A percentile compares a stretch with the other conserved stretches of the same genome.
Evolutionary conservation across 176 grass and related monocot species (phyloP).

Genomic region (Aegilops sharonensis): DNA sequence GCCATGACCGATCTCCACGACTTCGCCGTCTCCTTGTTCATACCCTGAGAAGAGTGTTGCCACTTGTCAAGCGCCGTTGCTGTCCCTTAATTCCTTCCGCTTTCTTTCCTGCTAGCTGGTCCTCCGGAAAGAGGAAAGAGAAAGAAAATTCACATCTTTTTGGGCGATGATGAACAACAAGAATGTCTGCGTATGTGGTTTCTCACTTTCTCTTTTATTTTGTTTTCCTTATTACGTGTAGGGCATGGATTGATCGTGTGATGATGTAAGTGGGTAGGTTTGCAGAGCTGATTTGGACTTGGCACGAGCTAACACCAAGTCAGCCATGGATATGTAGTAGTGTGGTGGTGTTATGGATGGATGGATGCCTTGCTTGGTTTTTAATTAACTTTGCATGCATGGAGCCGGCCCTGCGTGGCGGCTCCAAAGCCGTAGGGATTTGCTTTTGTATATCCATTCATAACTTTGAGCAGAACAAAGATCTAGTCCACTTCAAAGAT

Average conservation of each 20-base stretch:
- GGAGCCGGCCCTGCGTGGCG: not conserved
- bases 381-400: slow-evolving; percentile 32
- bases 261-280: not conserved
- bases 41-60: no score
- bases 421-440: slow-evolving; percentile 17
- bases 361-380: slow-evolving; percentile 34
- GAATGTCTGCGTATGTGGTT: not conserved
- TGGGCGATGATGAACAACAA: not conserved
- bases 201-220: slow-evolving; percentile 27
- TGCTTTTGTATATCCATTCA: slow-evolving; percentile 18
- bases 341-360: not conserved
- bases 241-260: not conserved
- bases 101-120: not conserved
- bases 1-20: no score
- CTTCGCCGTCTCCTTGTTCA: no score
- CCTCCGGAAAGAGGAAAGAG: not conserved
- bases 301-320: slow-evolving; percentile 39
- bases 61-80: not conserved
- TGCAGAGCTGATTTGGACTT: slow-evolving; percentile 32
- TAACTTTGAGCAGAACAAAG: not conserved
- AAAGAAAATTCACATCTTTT: not conserved
- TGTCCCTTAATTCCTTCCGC: not conserved
- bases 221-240: not conserved
- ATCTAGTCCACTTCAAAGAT: not conserved
- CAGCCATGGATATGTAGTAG: not conserved